Evolutionary conservation across 2,329 filamentous ascomycete species (phyloP), one percentile per base, ranked within the genome.

Genomic region (Exserohilum rostratum): DNA sequence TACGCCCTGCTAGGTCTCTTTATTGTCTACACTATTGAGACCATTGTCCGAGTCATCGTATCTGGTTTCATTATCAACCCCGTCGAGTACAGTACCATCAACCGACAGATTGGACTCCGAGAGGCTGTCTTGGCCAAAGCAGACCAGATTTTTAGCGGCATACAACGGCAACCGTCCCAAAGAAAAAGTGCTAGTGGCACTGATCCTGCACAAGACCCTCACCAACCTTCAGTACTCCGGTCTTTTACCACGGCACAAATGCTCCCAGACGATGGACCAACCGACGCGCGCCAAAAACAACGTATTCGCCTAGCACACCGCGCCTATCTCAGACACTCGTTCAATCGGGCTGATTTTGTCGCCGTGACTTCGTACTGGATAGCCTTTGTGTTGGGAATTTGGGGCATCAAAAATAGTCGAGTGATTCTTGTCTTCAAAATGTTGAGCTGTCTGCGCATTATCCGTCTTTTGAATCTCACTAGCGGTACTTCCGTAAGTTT

Each of bases 341-440:
- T 99, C 78, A 98, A 98, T 71, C 86, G 95, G 47, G 83, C 98
- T 10, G 95, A 99, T 73, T 97, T 98, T 74, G 81, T 99, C 48
- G 96, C 95, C 1, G 90, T 99, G 6, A 82, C 95, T n/a, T 89
- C 93, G 0, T 99, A 92, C 76, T 99, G 95, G 95, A 88, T 96
- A 53, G 88, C 91, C 1, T 95, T 98, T 67, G 73, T 85, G 10
- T 80, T 99, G 46, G 85, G 86, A 29, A 76, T 93, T 15, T 83
- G 84, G 10, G 87, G 88, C 0, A 72, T 92, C 17, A 90, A 97
- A 70, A 82, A 83, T 56, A 69, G 75, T 2, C 82, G 87, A 47
- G 90, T 96, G 69, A 75, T 98, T 6, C 96, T 92, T 66, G 84
- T 98, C 6, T 99, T 99, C 75, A 88, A 91, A 52, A 99, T 99